Evolutionary conservation across 169 alveolate species (phyloP).

Genomic region (Cryptosporidium tyzzeri): DNA sequence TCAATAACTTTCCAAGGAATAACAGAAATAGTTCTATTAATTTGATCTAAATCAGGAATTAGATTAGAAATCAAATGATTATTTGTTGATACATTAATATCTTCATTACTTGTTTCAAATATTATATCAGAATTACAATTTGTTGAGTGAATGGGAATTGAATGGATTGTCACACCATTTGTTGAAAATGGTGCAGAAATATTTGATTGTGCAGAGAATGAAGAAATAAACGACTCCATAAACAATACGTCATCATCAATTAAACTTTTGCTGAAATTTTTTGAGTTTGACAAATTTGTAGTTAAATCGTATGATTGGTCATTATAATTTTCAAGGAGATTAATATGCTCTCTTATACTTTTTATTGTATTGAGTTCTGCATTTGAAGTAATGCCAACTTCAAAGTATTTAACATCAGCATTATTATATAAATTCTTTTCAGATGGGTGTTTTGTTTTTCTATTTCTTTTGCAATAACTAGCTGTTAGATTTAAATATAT

Average conservation of each 20-base stretch:
- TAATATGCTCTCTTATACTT: slow-evolving; percentile 34
- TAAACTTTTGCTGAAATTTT: neutral
- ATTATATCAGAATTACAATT: slow-evolving; percentile 15
- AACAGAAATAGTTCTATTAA: slow-evolving; percentile 54
- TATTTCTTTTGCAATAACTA: slow-evolving; percentile 3
- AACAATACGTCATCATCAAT: slow-evolving; percentile 53
- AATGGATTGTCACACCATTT: slow-evolving; percentile 46
- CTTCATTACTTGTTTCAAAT: slow-evolving; percentile 37
- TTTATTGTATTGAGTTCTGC: slow-evolving; percentile 34
- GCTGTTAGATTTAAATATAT: neutral
- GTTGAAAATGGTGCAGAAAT: slow-evolving; percentile 64
- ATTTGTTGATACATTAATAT: slow-evolving; percentile 6
- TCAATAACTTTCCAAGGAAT: slow-evolving; percentile 62
- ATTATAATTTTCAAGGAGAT: slow-evolving; percentile 10
- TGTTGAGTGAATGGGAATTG: neutral
- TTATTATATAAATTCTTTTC: neutral
- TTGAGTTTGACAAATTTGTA: neutral
- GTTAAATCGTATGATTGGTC: neutral
- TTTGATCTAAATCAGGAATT: slow-evolving; percentile 51
- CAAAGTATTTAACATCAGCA: slow-evolving; percentile 22
- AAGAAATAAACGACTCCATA: slow-evolving; percentile 65
- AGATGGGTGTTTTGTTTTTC: neutral
- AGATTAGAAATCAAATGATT: slow-evolving; percentile 44
- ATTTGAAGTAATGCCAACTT: slow-evolving; percentile 33
- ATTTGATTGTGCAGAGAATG: slow-evolving; percentile 50